phyloP scores from a whole-genome alignment of 208 protist species.

The Crithidia fasciculata region DNA sequence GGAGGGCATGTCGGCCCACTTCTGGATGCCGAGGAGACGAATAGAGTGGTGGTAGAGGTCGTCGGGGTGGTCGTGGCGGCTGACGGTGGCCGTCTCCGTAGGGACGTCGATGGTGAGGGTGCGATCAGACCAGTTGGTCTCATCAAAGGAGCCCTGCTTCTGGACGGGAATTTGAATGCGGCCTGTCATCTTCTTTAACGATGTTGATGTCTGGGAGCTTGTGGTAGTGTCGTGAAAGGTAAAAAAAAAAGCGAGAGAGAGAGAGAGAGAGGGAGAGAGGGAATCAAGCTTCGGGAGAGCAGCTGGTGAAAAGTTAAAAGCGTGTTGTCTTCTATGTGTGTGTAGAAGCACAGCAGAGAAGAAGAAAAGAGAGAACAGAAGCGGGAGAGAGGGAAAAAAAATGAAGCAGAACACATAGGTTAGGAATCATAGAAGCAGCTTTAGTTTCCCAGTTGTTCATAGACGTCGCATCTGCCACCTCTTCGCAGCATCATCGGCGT shows the following conservation, averaged over 20 bases:
- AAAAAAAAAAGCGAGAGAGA: neutral
- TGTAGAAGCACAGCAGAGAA: too few relatives aligned
- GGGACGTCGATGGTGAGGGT: slow-evolving; percentile 6
- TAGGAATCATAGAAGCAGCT: too few relatives aligned
- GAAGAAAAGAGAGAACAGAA: neutral
- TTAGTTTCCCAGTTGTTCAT: too few relatives aligned
- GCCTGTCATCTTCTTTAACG: neutral
- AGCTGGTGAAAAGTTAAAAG: too few relatives aligned
- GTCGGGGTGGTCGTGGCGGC: slow-evolving; percentile 6
- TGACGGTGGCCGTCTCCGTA: slow-evolving; percentile 8
- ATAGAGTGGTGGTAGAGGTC: slow-evolving; percentile 6
- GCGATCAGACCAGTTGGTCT: slow-evolving; percentile 1
- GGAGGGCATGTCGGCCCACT: neutral
- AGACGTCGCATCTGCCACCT: too few relatives aligned
- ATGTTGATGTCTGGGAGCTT: neutral
- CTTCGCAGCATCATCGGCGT: too few relatives aligned
- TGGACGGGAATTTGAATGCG: slow-evolving; percentile 3
- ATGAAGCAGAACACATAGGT: too few relatives aligned
- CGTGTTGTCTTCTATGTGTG: too few relatives aligned
- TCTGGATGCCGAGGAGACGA: slow-evolving; percentile 5
- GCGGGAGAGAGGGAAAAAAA: neutral
- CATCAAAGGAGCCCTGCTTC: slow-evolving; percentile 1
- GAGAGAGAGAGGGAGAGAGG: too few relatives aligned
- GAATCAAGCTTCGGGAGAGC: too few relatives aligned
- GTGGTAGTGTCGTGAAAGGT: neutral